A percentile compares a stretch with the other conserved stretches of the same genome.
Conservation (phyloP, 805 yeast genomes). For the Wickerhamiella domercqiae region DNA sequence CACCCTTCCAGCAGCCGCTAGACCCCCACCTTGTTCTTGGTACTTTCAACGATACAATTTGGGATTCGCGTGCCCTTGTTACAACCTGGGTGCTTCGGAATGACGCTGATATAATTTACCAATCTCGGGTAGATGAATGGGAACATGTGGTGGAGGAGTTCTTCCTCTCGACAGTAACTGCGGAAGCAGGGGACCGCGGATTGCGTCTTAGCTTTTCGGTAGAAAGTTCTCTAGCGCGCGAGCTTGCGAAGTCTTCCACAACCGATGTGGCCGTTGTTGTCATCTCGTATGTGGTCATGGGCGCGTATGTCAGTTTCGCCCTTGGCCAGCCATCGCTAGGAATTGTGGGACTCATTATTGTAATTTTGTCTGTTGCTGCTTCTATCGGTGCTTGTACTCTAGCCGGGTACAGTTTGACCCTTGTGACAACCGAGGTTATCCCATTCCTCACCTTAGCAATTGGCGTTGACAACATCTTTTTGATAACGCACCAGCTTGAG, state of each 20-base stretch:
- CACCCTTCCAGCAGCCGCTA: slow-evolving; percentile 81
- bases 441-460: slow-evolving; percentile 86
- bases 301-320: slow-evolving; percentile 71
- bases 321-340: slow-evolving; percentile 60
- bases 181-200: slow-evolving; percentile 36
- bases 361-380: slow-evolving; percentile 61
- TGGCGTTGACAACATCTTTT: slow-evolving; percentile 89
- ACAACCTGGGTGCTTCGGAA: slow-evolving; percentile 58
- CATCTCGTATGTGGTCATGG: slow-evolving; percentile 72
- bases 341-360: slow-evolving; percentile 68
- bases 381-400: slow-evolving; percentile 70
- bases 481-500: slow-evolving; percentile 67
- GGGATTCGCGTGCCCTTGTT: slow-evolving; percentile 56
- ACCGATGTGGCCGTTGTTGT: slow-evolving; percentile 59
- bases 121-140: slow-evolving; percentile 34
- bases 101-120: slow-evolving; percentile 22
- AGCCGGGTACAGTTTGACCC: slow-evolving; percentile 69
- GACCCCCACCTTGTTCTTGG: slow-evolving; percentile 61
- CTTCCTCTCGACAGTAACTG: slow-evolving; percentile 28
- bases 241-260: slow-evolving; percentile 64
- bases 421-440: slow-evolving; percentile 91
- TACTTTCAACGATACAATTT: slow-evolving; percentile 23
- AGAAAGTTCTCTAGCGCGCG: slow-evolving; percentile 71
- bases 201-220: slow-evolving; percentile 60
- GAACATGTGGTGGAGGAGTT: slow-evolving; percentile 52